These are phyloP conservation scores for Aegilops speltoides DNA, from an alignment of 176 grass and related monocot species.

Conservation along the genomic window DNA sequence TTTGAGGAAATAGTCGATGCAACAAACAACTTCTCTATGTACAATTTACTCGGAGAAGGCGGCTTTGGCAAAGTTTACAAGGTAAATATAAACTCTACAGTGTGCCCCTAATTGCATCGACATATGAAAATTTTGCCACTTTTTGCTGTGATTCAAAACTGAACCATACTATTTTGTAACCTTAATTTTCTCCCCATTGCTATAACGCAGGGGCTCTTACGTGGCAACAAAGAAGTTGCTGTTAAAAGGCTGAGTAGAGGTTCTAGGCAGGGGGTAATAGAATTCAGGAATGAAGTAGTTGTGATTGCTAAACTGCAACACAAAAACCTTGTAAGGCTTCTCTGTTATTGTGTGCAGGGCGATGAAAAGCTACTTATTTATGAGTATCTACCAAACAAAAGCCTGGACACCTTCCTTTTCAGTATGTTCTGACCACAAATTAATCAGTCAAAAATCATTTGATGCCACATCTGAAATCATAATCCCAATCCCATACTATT, in stretches of 20 bases:
- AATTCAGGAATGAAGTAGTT: conserved; percentile 33
- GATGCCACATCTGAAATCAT: not conserved
- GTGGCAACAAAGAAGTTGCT: conserved; percentile 31
- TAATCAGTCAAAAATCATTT: not conserved
- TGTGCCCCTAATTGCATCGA: not conserved
- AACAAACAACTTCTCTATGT: conserved; percentile 34
- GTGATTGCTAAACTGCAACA: conserved; percentile 32
- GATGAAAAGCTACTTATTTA: conserved; percentile 45
- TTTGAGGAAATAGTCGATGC: conserved; percentile 25
- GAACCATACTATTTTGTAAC: not conserved
- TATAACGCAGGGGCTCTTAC: conserved; percentile 28
- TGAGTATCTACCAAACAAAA: conserved; percentile 30
- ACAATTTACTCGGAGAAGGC: conserved; percentile 35
- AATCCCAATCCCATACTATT: not conserved
- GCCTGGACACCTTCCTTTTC: conserved; percentile 31
- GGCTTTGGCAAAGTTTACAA: conserved; percentile 58
- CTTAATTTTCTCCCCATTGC: too few species aligned
- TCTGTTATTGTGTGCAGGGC: conserved; percentile 27
- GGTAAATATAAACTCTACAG: conserved; percentile 19
- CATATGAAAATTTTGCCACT: not conserved
- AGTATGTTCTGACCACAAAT: not conserved
- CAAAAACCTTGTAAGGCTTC: conserved; percentile 31
- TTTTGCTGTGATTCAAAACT: not conserved
- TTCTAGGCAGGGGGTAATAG: conserved; percentile 35
- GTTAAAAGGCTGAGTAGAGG: conserved; percentile 40